phyloP scores from a whole-genome alignment of 306 rosid genomes.

The Quercus suber region DNA sequence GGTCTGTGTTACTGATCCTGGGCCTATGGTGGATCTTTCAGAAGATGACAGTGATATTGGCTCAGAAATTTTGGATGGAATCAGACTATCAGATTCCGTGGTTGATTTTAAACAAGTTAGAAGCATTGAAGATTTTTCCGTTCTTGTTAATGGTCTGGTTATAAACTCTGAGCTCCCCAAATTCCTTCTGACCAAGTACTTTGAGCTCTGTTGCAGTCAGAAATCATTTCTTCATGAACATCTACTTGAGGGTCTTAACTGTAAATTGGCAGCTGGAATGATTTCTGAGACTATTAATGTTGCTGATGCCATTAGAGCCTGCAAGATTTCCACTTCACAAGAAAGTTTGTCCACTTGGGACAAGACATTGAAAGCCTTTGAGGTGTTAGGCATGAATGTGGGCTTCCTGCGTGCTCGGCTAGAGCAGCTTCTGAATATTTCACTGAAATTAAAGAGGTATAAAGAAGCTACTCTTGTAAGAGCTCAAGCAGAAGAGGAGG shows the following conservation, averaged over 20 bases:
- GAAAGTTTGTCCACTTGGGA: slow-evolving; percentile 39
- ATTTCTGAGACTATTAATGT: slow-evolving; percentile 50
- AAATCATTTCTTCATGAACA: slow-evolving; percentile 50
- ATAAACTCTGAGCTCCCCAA: slow-evolving; percentile 45
- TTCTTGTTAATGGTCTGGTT: slow-evolving; percentile 38
- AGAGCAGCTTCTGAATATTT: slow-evolving; percentile 25
- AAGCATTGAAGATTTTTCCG: slow-evolving; percentile 35
- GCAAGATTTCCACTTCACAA: slow-evolving; percentile 37
- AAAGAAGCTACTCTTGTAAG: slow-evolving; percentile 24
- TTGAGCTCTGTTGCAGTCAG: slow-evolving; percentile 56
- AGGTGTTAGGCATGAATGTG: slow-evolving; percentile 52
- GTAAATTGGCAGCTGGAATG: slow-evolving; percentile 41
- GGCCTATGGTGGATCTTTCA: slow-evolving; percentile 10
- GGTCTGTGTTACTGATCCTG: not conserved
- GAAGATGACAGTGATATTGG: slow-evolving; percentile 25
- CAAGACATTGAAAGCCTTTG: slow-evolving; percentile 42
- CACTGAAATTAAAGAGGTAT: slow-evolving; percentile 21
- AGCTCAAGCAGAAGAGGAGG: slow-evolving; percentile 23
- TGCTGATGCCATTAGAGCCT: slow-evolving; percentile 55
- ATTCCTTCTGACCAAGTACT: slow-evolving; percentile 37
- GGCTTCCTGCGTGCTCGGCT: slow-evolving; percentile 44
- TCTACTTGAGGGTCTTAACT: slow-evolving; percentile 50
- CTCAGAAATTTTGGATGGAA: slow-evolving; percentile 29
- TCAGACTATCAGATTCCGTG: slow-evolving; percentile 26
- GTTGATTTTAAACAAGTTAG: slow-evolving; percentile 37